A percentile compares a stretch with the other conserved stretches of the same genome.
Conservation (phyloP, 768 basidiomycete species). For the Hygrophorus russula region DNA sequence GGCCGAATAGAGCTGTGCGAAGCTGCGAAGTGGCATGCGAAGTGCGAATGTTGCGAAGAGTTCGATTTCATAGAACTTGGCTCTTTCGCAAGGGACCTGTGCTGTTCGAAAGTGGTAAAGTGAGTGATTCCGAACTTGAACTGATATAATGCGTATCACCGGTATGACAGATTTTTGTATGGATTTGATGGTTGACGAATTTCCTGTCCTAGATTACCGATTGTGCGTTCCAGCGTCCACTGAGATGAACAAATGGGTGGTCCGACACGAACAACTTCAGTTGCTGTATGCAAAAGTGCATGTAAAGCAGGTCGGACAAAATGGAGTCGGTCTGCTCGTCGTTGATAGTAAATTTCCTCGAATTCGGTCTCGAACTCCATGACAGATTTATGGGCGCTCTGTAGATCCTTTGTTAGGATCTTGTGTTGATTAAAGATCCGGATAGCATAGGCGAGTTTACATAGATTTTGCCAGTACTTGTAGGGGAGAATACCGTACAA, state of each 20-base stretch:
- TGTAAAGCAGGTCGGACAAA: conserved; percentile 11
- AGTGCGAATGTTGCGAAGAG: too few species aligned
- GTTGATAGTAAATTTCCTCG: conserved; percentile 12
- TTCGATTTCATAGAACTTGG: too few species aligned
- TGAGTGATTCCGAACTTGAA: too few species aligned
- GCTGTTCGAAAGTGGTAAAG: too few species aligned
- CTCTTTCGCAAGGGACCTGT: too few species aligned
- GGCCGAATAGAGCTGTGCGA: too few species aligned
- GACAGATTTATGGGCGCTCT: conserved; percentile 1
- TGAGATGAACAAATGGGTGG: conserved; percentile 7
- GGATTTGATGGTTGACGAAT: conserved; percentile 11
- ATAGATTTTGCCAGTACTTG: conserved; percentile 6
- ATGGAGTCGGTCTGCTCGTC: conserved; percentile 8
- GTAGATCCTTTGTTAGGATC: not conserved
- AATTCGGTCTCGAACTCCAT: conserved; percentile 9
- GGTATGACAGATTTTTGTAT: conserved; percentile 11
- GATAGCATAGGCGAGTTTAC: conserved; percentile 7
- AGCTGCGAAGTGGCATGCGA: too few species aligned
- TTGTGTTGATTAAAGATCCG: conserved; percentile 3
- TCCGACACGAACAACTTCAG: conserved; percentile 10
- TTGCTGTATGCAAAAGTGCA: conserved; percentile 7
- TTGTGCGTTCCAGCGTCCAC: conserved; percentile 12
- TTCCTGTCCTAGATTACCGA: conserved; percentile 11
- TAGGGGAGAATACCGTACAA: conserved; percentile 4
- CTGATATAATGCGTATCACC: too few species aligned